Conservation (phyloP, 1,284 basidiomycete species). For the Fistulina hepatica region DNA sequence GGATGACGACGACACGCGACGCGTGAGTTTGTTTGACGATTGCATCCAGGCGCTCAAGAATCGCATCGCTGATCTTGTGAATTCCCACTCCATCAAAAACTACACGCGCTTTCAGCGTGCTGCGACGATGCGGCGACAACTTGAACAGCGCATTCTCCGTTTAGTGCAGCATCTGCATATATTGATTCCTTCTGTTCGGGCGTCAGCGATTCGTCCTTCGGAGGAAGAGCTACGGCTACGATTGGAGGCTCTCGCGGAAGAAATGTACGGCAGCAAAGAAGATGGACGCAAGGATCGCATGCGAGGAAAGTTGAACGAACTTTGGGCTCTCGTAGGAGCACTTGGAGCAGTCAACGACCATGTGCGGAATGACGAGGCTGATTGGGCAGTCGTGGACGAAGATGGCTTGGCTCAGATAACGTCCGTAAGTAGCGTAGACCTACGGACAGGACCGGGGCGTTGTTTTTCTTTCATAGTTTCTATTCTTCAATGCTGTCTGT, state of each 20-base stretch:
- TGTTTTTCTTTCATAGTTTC: too few relatives aligned
- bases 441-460: too few relatives aligned
- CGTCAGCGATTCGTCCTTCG: conserved; percentile 70
- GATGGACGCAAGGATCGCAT: conserved; percentile 59
- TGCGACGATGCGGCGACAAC: conserved; percentile 56
- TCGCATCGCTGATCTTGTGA: conserved; percentile 52
- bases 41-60: conserved; percentile 50
- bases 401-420: conserved; percentile 69
- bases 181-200: conserved; percentile 68
- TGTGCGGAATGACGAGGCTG: conserved; percentile 34
- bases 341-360: conserved; percentile 54
- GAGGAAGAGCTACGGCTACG: conserved; percentile 63
- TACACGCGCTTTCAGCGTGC: conserved; percentile 59
- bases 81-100: conserved; percentile 60
- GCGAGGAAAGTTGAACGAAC: conserved; percentile 67
- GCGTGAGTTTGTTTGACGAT: too few relatives aligned
- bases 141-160: conserved; percentile 64
- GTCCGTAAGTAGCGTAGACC: conserved; percentile 36
- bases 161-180: conserved; percentile 71
- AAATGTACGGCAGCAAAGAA: conserved; percentile 48
- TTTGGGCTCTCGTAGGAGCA: conserved; percentile 82
- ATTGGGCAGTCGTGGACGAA: conserved; percentile 81
- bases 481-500: too few relatives aligned
- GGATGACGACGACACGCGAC: conserved; percentile 1
- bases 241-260: conserved; percentile 70